Evolutionary conservation across 257 asterid species (phyloP).

Genomic region (Solanum verrucosum): DNA sequence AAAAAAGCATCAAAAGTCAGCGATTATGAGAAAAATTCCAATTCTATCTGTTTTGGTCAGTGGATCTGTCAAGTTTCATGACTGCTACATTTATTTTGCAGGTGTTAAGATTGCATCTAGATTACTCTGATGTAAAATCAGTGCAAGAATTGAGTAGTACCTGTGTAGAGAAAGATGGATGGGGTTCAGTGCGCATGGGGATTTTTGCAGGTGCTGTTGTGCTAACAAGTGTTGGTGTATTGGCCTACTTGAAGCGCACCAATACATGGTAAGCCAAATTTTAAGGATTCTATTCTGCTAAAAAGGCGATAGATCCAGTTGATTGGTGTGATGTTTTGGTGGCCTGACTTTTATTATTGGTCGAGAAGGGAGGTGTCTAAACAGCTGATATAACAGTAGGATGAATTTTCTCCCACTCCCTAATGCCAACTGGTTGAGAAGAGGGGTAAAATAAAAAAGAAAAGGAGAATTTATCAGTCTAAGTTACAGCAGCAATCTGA

Average conservation of each 20-base stretch:
- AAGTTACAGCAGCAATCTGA: neutral
- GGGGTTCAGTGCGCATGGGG: slow-evolving; percentile 18
- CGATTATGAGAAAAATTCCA: neutral
- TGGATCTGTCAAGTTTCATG: neutral
- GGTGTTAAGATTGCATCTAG: slow-evolving; percentile 76
- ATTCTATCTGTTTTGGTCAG: neutral
- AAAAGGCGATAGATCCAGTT: neutral
- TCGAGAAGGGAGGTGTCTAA: neutral
- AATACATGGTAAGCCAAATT: slow-evolving; percentile 17
- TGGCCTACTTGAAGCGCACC: slow-evolving; percentile 58
- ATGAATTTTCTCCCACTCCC: neutral
- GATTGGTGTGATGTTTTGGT: neutral
- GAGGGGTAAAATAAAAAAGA: neutral
- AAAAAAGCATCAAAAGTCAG: neutral
- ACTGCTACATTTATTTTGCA: slow-evolving; percentile 6
- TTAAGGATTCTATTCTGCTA: neutral
- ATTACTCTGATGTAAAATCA: slow-evolving; percentile 15
- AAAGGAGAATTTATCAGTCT: neutral
- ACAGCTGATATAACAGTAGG: neutral
- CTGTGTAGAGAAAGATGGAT: slow-evolving; percentile 20
- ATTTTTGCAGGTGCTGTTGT: slow-evolving; percentile 59
- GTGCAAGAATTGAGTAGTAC: slow-evolving; percentile 5
- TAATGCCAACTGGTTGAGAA: neutral
- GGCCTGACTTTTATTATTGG: neutral
- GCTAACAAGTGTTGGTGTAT: slow-evolving; percentile 48